phyloP scores from a whole-genome alignment of 2,329 filamentous ascomycete species.

The Rhynchosporium graminicola region DNA sequence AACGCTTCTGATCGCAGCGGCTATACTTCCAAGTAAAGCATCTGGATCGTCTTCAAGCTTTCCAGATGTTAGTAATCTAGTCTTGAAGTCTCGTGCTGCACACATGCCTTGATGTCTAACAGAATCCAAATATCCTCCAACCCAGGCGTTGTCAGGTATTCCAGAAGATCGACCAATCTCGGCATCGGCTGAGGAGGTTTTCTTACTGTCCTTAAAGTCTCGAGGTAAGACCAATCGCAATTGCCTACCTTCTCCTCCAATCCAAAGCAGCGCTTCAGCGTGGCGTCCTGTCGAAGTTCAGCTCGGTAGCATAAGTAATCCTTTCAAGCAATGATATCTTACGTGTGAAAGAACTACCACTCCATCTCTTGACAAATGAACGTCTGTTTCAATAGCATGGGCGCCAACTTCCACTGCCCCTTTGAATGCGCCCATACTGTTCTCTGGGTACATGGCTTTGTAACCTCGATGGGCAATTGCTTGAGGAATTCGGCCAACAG shows the following conservation, averaged over 20 bases:
- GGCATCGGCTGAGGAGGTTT: constrained; percentile 73
- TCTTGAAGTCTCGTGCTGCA: not conserved
- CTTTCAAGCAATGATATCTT: constrained; percentile 23
- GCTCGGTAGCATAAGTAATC: constrained; percentile 9
- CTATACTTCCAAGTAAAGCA: constrained; percentile 69
- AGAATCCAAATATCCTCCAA: constrained; percentile 74
- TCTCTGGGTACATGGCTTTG: constrained; percentile 79
- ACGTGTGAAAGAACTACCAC: constrained; percentile 86
- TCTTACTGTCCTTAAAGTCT: constrained; percentile 64
- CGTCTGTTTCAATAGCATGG: constrained; percentile 83
- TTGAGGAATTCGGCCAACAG: constrained; percentile 53
- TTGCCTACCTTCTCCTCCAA: constrained; percentile 70
- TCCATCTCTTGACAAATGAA: constrained; percentile 79
- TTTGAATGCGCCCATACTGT: constrained; percentile 77
- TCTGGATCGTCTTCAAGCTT: constrained; percentile 70
- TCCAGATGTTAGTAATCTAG: not conserved
- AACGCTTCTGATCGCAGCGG: constrained; percentile 60
- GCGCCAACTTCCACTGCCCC: constrained; percentile 73
- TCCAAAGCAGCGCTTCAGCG: constrained; percentile 80
- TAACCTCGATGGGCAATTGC: constrained; percentile 78
- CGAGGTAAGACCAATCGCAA: constrained; percentile 74
- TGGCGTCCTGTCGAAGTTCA: constrained; percentile 60
- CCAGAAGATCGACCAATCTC: constrained; percentile 70
- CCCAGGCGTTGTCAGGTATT: constrained; percentile 66
- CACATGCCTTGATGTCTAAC: constrained; percentile 81